These are phyloP conservation scores for Clonostachys rhizophaga DNA, from an alignment of 2,329 filamentous ascomycete species.

Conservation along the genomic window DNA sequence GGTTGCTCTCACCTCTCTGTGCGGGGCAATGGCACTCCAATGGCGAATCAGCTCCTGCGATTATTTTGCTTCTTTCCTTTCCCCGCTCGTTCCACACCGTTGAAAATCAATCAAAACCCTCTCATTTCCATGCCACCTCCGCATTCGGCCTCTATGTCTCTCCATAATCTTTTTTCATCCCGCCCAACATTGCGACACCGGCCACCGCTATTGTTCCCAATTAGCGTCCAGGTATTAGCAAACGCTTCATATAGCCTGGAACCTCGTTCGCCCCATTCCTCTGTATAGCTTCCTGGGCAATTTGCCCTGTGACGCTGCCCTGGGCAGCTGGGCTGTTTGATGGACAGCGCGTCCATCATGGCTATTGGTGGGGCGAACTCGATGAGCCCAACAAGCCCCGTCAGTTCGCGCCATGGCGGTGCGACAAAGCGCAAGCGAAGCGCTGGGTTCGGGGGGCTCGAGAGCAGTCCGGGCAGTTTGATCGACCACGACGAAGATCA, in stretches of 20 bases:
- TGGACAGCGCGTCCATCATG: constrained; percentile 43
- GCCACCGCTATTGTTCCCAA: not conserved
- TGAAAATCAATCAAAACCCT: no score
- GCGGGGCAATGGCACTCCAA: not conserved
- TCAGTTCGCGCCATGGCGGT: constrained; percentile 45
- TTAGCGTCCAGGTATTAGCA: not conserved
- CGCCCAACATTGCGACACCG: constrained; percentile 1
- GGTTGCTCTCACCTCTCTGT: not conserved
- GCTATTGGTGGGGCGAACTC: constrained; percentile 40
- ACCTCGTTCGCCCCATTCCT: not conserved
- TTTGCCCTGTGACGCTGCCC: not conserved
- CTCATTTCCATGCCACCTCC: not conserved
- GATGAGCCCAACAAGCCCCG: constrained; percentile 50
- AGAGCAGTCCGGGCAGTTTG: constrained; percentile 56
- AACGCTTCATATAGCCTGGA: not conserved
- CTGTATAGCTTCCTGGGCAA: not conserved
- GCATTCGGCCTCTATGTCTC: not conserved
- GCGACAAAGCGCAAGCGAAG: constrained; percentile 54
- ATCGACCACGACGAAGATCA: constrained; percentile 50
- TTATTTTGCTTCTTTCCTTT: not conserved
- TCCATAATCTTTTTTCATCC: not conserved
- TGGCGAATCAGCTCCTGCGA: not conserved
- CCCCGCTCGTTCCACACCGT: not conserved
- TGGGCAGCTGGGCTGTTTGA: constrained; percentile 16
- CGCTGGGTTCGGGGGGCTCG: constrained; percentile 43